phyloP scores from a whole-genome alignment of 441 rosid genomes.

The Erodium texanum region DNA sequence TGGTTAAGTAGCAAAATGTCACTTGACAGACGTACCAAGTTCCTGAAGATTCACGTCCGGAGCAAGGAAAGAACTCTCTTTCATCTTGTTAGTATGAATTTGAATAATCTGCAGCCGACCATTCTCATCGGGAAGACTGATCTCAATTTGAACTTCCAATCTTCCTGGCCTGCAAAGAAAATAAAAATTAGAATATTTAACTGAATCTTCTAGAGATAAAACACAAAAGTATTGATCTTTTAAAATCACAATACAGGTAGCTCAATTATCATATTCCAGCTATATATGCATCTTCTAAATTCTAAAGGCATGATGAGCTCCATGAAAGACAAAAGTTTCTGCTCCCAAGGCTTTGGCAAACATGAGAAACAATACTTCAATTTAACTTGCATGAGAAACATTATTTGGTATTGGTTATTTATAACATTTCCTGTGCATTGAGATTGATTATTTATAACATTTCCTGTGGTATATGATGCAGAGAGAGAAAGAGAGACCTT shows the following conservation, averaged over 20 bases:
- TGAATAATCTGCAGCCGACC: conserved; percentile 95
- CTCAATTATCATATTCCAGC: not conserved
- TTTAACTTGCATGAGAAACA: not conserved
- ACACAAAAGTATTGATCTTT: conserved; percentile 8
- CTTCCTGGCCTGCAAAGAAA: conserved; percentile 70
- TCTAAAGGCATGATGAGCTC: not conserved
- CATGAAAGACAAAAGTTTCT: conserved; percentile 3
- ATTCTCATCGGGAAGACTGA: conserved; percentile 99
- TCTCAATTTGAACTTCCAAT: conserved; percentile 96
- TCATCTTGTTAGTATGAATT: conserved; percentile 97
- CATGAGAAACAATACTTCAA: not conserved
- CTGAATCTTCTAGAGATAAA: conserved; percentile 4
- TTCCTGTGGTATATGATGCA: conserved; percentile 2
- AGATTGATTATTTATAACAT: too few species aligned
- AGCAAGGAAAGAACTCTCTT: conserved; percentile 90
- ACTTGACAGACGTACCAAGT: conserved; percentile 51
- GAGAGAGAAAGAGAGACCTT: conserved; percentile 42
- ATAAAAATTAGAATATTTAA: not conserved
- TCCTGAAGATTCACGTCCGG: conserved; percentile 80
- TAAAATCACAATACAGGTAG: not conserved
- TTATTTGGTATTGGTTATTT: conserved; percentile 13
- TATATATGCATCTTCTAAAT: not conserved
- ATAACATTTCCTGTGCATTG: not conserved
- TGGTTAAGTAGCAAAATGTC: not conserved
- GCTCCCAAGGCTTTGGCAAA: not conserved